Base-by-base conservation (phyloP, 225 moss, liverwort and hornwort genomes). In the Asterella californica region DNA sequence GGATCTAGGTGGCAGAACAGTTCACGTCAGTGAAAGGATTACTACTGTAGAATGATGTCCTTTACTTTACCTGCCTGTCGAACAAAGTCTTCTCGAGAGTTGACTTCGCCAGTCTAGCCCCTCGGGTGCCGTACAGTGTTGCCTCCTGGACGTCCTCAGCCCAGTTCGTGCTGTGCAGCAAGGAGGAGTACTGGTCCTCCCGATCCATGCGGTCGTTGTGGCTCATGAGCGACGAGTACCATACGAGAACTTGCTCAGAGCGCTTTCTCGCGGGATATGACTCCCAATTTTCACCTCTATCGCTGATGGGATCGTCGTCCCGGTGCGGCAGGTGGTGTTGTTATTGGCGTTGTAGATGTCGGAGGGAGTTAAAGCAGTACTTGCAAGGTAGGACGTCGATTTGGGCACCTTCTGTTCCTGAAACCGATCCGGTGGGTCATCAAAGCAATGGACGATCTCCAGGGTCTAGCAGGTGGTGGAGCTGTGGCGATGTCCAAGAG, bases 401-500 rank as follows among this genome's bases (percentile, higher is more conserved):
- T 34, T 81, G 74, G 60, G 63, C 10, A 74, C 33, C 68, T 49
- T 69, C 38, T 38, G 36, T 15, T 70, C 27, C 33, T n/a, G 68
- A 37, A 37, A 50, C 24, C 24, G 79, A 48, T 50, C 15, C 79
- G 24, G 34, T 70, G 79, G 67, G 45, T 10, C 48, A 54, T 68
- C 79, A 37, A 33, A 24, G 29, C 68, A 42, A 79, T 79, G 79
- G 79, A 68, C 68, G 79, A 79, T 79, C 79, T 79, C 9, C 68
- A 79, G 79, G 79, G 79, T 79, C 50, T 52, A 34, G 79, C 79
- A 25, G 79, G 79, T 79, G 79, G 79, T 70, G 79, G 79, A 69
- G 68, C 52, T 79, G 69, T 12, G 36, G 36, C 50, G 78, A 66
- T 22, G 27, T 63, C 64, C 33, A 52, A 52, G 48, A 52, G 15